Evolutionary conservation across 805 yeast species (phyloP), one percentile per base, ranked within the genome.

Genomic region (Hermanozyma aechmeae): DNA sequence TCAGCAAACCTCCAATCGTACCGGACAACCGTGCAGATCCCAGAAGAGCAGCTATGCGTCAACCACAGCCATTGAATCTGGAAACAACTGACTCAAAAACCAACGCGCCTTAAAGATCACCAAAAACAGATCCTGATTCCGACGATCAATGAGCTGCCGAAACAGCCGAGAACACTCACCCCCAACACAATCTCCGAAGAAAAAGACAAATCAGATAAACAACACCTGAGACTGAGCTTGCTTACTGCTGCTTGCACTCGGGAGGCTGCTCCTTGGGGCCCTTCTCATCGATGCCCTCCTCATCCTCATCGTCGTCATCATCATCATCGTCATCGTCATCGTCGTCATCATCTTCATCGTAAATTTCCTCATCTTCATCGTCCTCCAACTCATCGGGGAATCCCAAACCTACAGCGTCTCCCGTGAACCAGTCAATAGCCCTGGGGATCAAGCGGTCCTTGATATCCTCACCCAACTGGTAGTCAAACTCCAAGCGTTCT

Each of bases 391-490:
- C 78, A 12, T 69, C 83, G 19, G 70, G 71, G 37, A 60, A 65
- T 27, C 56, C 67, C 50, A 72, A 82, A 33, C 82, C 94, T 34
- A 89, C 70, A 15, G 98, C 98, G 41, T 85, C 85, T 27, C 98
- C 98, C 7, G 98, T 89, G 57, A 86, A 92, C 97, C 98, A 92
- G 56, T 89, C 97, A 47, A 92, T 73, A 29, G 97, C 97, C 52
- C 96, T 77, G 38, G 97, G 96, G 38, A 92, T 79, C 51, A 92
- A 71, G 57, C 92, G 82, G 57, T 92, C 97, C 66, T 92, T 92
- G 54, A 92, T 74, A 49, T 87, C 87, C 60, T 92, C 98, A 38
- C 97, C 98, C 39, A 92, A 68, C 51, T 86, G 92, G 64, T 92
- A 92, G 61, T 92, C 98, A 45, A 83, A 65, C 46, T 86, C 96